Evolutionary conservation across 768 basidiomycete species (phyloP).

Genomic region (Naematelia aurantialba): DNA sequence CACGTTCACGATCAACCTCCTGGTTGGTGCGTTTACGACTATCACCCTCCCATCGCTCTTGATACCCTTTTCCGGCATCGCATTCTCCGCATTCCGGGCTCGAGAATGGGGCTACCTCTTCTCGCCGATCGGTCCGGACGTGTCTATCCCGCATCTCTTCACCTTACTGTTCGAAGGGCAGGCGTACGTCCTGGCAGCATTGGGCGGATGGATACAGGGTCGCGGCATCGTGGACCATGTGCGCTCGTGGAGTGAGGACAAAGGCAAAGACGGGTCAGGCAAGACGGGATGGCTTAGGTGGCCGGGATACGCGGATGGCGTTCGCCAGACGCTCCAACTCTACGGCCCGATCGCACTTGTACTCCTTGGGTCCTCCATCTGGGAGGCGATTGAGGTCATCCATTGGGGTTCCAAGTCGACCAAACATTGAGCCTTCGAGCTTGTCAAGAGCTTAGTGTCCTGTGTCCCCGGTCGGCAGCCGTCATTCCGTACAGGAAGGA

Average conservation of each 20-base stretch:
- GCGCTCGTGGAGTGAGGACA: neutral
- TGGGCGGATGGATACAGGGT: conserved; percentile 1
- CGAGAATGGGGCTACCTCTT: conserved; percentile 5
- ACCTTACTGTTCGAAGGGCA: conserved; percentile 6
- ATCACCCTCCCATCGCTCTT: conserved; percentile 4
- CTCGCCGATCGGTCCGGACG: neutral
- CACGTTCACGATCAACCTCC: conserved; percentile 6
- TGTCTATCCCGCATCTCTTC: neutral
- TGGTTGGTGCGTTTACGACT: neutral
- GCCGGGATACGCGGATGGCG: too few species aligned
- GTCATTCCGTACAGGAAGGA: too few species aligned
- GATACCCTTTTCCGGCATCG: conserved; percentile 2
- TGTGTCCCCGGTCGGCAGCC: too few species aligned
- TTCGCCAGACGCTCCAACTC: too few species aligned
- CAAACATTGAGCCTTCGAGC: too few species aligned
- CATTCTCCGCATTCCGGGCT: neutral
- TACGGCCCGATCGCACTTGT: conserved; percentile 1
- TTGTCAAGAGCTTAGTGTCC: too few species aligned
- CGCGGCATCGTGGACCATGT: neutral
- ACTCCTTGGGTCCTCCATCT: neutral
- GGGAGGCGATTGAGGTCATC: conserved; percentile 7
- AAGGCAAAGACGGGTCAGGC: neutral
- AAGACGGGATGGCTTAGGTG: too few species aligned
- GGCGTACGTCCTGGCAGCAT: conserved; percentile 6
- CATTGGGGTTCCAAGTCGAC: too few species aligned